Evolutionary conservation across 1,284 basidiomycete species (phyloP).

Genomic region (Irpex sp.): DNA sequence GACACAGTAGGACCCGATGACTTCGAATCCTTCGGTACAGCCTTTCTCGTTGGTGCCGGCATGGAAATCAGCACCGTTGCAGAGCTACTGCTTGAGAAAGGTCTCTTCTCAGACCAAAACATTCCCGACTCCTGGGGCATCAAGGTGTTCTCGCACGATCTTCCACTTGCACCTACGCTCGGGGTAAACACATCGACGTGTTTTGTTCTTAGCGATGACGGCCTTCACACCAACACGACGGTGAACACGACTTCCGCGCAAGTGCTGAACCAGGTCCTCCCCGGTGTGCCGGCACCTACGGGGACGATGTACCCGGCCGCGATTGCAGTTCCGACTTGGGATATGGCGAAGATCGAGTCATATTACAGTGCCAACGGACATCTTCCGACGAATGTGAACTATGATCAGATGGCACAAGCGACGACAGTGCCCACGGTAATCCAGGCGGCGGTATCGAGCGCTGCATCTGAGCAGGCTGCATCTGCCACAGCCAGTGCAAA

Average conservation of each 20-base stretch:
- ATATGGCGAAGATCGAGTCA: constrained; percentile 11
- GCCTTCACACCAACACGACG: not conserved
- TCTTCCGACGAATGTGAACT: constrained; percentile 12
- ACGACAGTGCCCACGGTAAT: constrained; percentile 5
- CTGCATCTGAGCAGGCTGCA: not conserved
- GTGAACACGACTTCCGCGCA: not conserved
- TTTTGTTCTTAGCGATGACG: constrained; percentile 4
- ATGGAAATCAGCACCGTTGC: constrained; percentile 6
- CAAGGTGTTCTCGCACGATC: not conserved
- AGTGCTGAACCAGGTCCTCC: not conserved
- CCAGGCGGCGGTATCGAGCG: constrained; percentile 2
- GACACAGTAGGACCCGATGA: constrained; percentile 8
- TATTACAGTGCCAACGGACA: constrained; percentile 11
- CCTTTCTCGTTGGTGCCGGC: constrained; percentile 10
- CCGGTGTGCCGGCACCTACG: constrained; percentile 5
- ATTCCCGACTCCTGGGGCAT: constrained; percentile 2
- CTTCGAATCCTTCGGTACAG: constrained; percentile 10
- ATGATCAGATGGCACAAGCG: constrained; percentile 10
- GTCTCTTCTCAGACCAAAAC: not conserved
- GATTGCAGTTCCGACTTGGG: constrained; percentile 11
- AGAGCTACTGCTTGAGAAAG: constrained; percentile 6
- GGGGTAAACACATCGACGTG: constrained; percentile 4
- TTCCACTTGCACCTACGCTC: constrained; percentile 8
- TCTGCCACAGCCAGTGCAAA: not conserved
- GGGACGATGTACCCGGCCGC: constrained; percentile 7